Percentiles rank a stretch among this genome's conserved stretches.
Conservation (phyloP, 106 monocot genomes). For the Ottelia alismoides region DNA sequence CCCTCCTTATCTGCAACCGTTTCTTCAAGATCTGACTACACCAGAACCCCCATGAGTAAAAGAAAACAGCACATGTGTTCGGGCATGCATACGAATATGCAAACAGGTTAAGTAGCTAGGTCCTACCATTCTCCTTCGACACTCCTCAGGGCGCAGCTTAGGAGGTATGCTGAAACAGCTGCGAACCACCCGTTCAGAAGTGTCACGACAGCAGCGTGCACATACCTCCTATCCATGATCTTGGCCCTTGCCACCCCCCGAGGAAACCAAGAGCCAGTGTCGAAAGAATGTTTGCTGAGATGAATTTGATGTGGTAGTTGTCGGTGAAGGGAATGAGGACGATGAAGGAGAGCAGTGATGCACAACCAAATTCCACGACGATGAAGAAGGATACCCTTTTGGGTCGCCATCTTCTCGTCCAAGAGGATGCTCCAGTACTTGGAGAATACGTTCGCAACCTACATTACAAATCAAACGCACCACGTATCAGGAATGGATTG, state of each 20-base stretch:
- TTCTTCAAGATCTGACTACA: too few relatives aligned
- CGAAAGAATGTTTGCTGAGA: slow-evolving; percentile 4
- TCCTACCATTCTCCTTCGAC: too few relatives aligned
- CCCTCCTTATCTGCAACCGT: too few relatives aligned
- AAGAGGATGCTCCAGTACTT: too few relatives aligned
- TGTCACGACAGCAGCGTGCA: neutral
- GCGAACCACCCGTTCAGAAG: slow-evolving; percentile 7
- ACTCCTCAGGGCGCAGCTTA: slow-evolving; percentile 4
- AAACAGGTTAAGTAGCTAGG: too few relatives aligned
- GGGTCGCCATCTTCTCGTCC: too few relatives aligned
- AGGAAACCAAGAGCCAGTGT: slow-evolving; percentile 3
- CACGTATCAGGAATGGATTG: too few relatives aligned
- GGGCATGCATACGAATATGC: too few relatives aligned
- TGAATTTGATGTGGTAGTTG: slow-evolving; percentile 3
- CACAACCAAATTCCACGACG: slow-evolving; percentile 6
- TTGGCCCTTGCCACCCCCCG: slow-evolving; percentile 8
- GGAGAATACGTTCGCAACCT: too few relatives aligned
- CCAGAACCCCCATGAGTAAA: too few relatives aligned
- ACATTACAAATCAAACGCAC: too few relatives aligned
- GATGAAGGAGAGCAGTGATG: slow-evolving; percentile 13
- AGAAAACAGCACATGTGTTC: too few relatives aligned
- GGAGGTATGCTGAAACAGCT: slow-evolving; percentile 4
- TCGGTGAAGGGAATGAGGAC: slow-evolving; percentile 12
- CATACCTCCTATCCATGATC: slow-evolving; percentile 5
- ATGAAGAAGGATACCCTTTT: slow-evolving; percentile 7